A percentile compares a stretch with the other conserved stretches of the same genome.
Conservation (phyloP, 2,329 filamentous ascomycete species). For the Phialemonium atrogriseum region DNA sequence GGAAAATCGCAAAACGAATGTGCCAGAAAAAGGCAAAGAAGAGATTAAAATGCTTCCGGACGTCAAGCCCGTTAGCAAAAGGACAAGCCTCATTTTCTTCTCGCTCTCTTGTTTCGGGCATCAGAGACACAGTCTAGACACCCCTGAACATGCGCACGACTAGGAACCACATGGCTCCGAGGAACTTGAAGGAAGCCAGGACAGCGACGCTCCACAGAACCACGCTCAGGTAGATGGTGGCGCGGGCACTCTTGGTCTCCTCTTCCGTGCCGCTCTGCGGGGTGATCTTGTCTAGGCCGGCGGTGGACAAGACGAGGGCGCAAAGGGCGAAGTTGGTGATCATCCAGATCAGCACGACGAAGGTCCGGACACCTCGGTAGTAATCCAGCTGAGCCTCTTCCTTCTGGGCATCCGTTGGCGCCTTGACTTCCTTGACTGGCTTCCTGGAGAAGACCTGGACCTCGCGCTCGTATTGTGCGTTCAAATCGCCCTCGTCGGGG, state of each 20-base stretch:
- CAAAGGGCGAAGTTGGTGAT: slow-evolving; percentile 86
- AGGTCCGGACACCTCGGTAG: slow-evolving; percentile 90
- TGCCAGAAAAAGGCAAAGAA: no score
- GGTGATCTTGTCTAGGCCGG: slow-evolving; percentile 65
- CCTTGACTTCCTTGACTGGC: slow-evolving; percentile 61
- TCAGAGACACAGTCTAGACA: slow-evolving; percentile 32
- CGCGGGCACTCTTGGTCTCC: slow-evolving; percentile 41
- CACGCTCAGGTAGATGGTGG: slow-evolving; percentile 77
- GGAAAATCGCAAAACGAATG: no score
- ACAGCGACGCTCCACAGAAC: slow-evolving; percentile 85
- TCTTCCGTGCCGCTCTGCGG: slow-evolving; percentile 31
- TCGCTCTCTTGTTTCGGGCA: no score
- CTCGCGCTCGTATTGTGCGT: slow-evolving; percentile 89
- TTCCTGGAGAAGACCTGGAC: slow-evolving; percentile 67
- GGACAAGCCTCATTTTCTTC: no score
- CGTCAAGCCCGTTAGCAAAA: not conserved
- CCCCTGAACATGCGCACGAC: slow-evolving; percentile 78
- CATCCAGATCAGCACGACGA: slow-evolving; percentile 93
- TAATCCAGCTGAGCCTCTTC: slow-evolving; percentile 93
- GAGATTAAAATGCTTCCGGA: no score
- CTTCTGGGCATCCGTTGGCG: slow-evolving; percentile 43
- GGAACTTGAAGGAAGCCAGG: slow-evolving; percentile 76
- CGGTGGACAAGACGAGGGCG: slow-evolving; percentile 79
- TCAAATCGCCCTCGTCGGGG: slow-evolving; percentile 88
- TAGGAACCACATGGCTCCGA: slow-evolving; percentile 87